Evolutionary conservation across 257 asterid species (phyloP).

Genomic region (Verbena officinalis): DNA sequence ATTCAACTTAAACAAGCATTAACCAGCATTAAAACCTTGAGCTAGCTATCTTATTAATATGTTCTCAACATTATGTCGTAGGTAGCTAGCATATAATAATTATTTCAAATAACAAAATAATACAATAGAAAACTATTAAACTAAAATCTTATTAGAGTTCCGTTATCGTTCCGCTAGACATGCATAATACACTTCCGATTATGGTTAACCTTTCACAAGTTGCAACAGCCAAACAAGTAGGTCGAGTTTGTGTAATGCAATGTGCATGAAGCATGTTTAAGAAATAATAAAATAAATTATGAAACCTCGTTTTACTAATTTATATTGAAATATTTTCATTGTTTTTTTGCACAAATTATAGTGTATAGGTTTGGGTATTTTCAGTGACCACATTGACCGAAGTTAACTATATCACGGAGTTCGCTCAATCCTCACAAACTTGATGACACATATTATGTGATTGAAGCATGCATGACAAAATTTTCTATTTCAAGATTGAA

Average conservation of each 20-base stretch:
- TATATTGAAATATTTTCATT: neutral
- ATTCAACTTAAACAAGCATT: neutral
- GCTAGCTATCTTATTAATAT: slow-evolving; percentile 8
- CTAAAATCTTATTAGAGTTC: neutral
- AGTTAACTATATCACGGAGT: too few species aligned
- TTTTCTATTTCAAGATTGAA: too few species aligned
- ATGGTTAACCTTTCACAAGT: neutral
- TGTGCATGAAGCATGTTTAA: neutral
- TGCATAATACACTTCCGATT: neutral
- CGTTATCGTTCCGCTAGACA: neutral
- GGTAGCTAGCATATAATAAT: slow-evolving; percentile 1
- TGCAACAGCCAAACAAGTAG: slow-evolving; percentile 17
- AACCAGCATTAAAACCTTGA: slow-evolving; percentile 17
- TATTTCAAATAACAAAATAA: neutral
- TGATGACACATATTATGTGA: too few species aligned
- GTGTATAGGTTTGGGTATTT: too few species aligned
- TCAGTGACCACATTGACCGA: too few species aligned
- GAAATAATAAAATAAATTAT: neutral
- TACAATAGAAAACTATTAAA: neutral
- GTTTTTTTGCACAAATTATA: too few species aligned
- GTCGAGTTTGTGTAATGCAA: neutral
- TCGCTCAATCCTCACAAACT: too few species aligned
- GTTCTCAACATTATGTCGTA: slow-evolving; percentile 20
- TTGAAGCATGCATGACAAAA: too few species aligned
- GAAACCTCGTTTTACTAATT: neutral